These are phyloP conservation scores for Pichia sp. DNA, from an alignment of 1,139 yeast species.

Conservation along the genomic window DNA sequence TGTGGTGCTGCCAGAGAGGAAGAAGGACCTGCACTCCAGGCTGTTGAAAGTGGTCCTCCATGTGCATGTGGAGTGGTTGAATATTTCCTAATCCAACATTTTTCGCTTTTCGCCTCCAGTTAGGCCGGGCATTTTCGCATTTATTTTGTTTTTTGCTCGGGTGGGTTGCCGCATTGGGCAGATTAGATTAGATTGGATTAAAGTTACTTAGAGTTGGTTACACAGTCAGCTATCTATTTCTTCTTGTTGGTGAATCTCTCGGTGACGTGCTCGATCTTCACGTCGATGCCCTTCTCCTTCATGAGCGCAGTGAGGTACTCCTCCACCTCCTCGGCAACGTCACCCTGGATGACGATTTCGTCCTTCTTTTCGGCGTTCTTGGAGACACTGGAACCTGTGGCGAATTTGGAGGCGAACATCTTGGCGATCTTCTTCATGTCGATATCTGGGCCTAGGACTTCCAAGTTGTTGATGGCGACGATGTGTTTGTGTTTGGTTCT, in stretches of 20 bases:
- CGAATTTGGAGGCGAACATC: conserved; percentile 90
- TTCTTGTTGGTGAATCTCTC: conserved; percentile 19
- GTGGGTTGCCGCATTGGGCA: too few species aligned
- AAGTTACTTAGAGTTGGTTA: too few species aligned
- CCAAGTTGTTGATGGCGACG: conserved; percentile 83
- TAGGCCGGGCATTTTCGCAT: too few species aligned
- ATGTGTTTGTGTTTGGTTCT: conserved; percentile 89
- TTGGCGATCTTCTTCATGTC: conserved; percentile 91
- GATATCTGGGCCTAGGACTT: conserved; percentile 65
- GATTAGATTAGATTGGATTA: too few species aligned
- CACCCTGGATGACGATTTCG: conserved; percentile 93
- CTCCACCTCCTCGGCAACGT: conserved; percentile 90
- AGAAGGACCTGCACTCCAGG: too few species aligned
- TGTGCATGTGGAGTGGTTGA: too few species aligned
- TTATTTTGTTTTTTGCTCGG: too few species aligned
- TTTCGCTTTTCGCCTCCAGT: too few species aligned
- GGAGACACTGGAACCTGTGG: conserved; percentile 96
- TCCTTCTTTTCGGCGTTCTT: conserved; percentile 91
- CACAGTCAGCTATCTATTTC: conserved; percentile 9
- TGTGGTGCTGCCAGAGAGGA: too few species aligned
- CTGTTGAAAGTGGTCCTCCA: too few species aligned
- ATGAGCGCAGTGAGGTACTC: conserved; percentile 68
- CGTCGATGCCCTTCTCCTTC: conserved; percentile 81
- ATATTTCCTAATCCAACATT: too few species aligned
- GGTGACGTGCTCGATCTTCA: conserved; percentile 65